These are phyloP conservation scores for Oryza glumipatula DNA, from an alignment of 176 grass and related monocot species.

Conservation along the genomic window DNA sequence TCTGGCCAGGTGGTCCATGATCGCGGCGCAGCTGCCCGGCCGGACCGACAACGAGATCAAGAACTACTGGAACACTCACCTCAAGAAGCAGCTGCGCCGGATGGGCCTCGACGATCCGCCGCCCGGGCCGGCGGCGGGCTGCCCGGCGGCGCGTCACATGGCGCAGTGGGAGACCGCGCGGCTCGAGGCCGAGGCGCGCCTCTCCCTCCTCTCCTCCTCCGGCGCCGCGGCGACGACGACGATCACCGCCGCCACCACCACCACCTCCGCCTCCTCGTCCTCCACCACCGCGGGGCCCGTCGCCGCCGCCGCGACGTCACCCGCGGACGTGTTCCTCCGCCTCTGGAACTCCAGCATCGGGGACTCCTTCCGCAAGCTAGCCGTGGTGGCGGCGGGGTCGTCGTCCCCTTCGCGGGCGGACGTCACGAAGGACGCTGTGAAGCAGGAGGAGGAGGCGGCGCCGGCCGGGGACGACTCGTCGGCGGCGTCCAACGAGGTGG, in stretches of 20 bases:
- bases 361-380: slow-evolving; percentile 62
- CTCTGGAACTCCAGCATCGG: slow-evolving; percentile 91
- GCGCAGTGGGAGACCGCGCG: slow-evolving; percentile 94
- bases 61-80: slow-evolving; percentile 99
- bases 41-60: slow-evolving; percentile 98
- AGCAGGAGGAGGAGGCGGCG: slow-evolving; percentile 25
- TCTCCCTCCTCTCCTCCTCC: slow-evolving; percentile 75
- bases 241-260: slow-evolving; percentile 10
- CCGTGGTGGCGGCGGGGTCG: not conserved
- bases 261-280: slow-evolving; percentile 43
- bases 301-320: not conserved
- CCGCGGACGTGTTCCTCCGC: slow-evolving; percentile 71
- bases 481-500: slow-evolving; percentile 61
- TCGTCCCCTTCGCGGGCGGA: not conserved
- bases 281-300: not conserved
- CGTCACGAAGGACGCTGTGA: slow-evolving; percentile 4
- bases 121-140: slow-evolving; percentile 43
- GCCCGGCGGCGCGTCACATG: slow-evolving; percentile 81
- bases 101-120: slow-evolving; percentile 65
- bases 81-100: slow-evolving; percentile 86
- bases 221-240: slow-evolving; percentile 16
- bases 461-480: slow-evolving; percentile 60
- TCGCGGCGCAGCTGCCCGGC: slow-evolving; percentile 86
- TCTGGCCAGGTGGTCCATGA: slow-evolving; percentile 85
- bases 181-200: slow-evolving; percentile 86